A percentile compares a stretch with the other conserved stretches of the same genome.
These are phyloP conservation scores for Penicillium sp. DNA, from an alignment of 2,329 filamentous ascomycete species.

Conservation along the genomic window DNA sequence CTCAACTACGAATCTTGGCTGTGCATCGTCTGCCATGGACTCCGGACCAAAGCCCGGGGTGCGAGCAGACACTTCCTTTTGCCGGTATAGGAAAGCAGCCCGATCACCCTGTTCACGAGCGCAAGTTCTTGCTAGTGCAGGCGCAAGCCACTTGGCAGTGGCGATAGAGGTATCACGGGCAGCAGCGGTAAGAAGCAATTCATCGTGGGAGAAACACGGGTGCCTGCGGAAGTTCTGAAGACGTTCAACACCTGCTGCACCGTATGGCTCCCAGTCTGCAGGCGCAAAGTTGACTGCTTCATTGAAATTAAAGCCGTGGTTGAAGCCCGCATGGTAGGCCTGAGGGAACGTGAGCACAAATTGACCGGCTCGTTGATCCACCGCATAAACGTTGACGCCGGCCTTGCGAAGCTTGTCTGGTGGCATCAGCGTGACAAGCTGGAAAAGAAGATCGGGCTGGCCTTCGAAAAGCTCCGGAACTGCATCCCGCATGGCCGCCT, in stretches of 20 bases:
- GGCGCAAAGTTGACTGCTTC: conserved; percentile 98
- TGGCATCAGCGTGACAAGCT: conserved; percentile 89
- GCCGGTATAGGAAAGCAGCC: conserved; percentile 58
- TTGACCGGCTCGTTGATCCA: conserved; percentile 93
- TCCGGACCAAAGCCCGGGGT: conserved; percentile 47
- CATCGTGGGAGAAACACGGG: conserved; percentile 95
- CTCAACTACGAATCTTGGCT: conserved; percentile 55
- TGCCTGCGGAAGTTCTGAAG: conserved; percentile 81
- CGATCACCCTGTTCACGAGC: conserved; percentile 64
- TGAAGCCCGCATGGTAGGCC: conserved; percentile 95
- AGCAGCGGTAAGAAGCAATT: conserved; percentile 82
- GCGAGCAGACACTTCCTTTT: conserved; percentile 50
- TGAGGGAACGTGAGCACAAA: conserved; percentile 95
- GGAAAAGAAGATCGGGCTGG: conserved; percentile 90
- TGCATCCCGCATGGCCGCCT: conserved; percentile 86
- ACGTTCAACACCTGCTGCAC: conserved; percentile 74
- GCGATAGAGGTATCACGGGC: conserved; percentile 71
- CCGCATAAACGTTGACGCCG: conserved; percentile 81
- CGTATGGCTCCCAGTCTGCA: conserved; percentile 86
- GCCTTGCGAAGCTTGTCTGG: conserved; percentile 89
- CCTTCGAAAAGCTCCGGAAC: conserved; percentile 95
- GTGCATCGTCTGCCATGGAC: conserved; percentile 42
- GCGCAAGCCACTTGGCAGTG: conserved; percentile 88
- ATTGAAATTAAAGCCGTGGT: conserved; percentile 98
- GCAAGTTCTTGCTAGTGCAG: conserved; percentile 70